Base-by-base conservation (phyloP, 2,329 filamentous ascomycete species). In the Chlorencoelia australis region DNA sequence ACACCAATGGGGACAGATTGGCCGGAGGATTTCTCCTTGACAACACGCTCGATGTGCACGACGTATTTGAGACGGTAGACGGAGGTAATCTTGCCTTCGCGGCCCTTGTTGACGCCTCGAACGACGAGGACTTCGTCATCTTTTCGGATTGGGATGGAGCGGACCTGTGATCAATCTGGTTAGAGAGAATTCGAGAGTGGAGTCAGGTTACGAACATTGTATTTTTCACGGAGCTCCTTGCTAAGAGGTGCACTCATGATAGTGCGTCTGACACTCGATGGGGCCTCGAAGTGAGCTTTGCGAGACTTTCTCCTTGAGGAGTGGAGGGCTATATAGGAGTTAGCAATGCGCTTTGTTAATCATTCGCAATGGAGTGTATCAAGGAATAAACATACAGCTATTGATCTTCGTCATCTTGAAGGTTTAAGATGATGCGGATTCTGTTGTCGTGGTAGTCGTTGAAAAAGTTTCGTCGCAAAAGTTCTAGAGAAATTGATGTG, bases 31-130 rank as follows among this genome's bases (percentile, higher is more conserved):
- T 98, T 98, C 69, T 98, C 91, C 64, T 88, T 86, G 67, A 80
- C 80, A 64, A 98, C 81, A 60, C 89, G 86, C 79, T 95, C 89
- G 66, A 98, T 68, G 79, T 96, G 89, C 64, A 98, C 81, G 63
- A 87, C 75, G 71, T 91, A 98, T 72, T 96, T 96, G 61, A 94
- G 82, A 67, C 87, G 86, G 82, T 94, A 98, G 66, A 96, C 89
- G 59, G 84, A 86, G 59, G 81, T 88, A 70, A 98, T 75, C 76
- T 96, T 96, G 74, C 91, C 91, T 75, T 96, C 89, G 61, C 87
- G 86, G 63, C 89, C 91, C 78, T 96, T 96, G 78, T 94, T 83
- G 69, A 73, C 71, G 60, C 91, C 91, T 56, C 91, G 88, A 63
- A 89, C 81, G 59, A 98, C 82, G 62, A 73, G 74, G 64, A 96